Base-by-base conservation (phyloP, 73 alveolate species). In the Paramecium octaurelia region DNA sequence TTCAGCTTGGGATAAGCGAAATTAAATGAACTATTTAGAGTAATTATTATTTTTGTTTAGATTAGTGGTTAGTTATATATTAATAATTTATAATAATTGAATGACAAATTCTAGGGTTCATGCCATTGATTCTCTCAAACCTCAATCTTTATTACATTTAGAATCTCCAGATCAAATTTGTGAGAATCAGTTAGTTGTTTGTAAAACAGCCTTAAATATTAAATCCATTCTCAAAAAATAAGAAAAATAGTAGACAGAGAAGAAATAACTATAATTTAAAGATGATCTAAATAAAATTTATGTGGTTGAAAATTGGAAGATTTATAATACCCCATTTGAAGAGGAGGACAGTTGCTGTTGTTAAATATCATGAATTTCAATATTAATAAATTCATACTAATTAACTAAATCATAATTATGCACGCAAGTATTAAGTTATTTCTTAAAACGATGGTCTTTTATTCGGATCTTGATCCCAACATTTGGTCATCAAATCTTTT, bases 391-490 rank as follows among this genome's bases (percentile, higher is more conserved):
- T 64, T 64, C 42, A 64, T 64, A 64, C 84, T 64, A 27, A 64
- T 64, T 64, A 64, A 64, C 84, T 64, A 29, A 75, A 35, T 35
- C 88, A 75, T 75, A 12, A 42, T 29, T 12, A 75, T 16, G 16
- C 4, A 21, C 23, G 4, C 18, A 75, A 38, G 68, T 75, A 75
- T n/a, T 36, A 38, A 38, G 46, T 38, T 34, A 80, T 44, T 27
- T 80, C 91, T 18, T 18, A 21, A 48, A 80, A 80, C 2, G 46
- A 31, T 24, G 75, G 21, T 20, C 91, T 80, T 42, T 24, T 80
- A 77, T 48, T 44, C 1, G 91, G 76, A 43, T 80, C 91, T 38
- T 80, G 31, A 80, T 80, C 75, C 91, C 91, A 80, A 48, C 91
- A 80, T 42, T 42, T 40, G 1, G 24, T 24, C 91, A 80, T 80